These are phyloP conservation scores for Mycena rebaudengoi DNA, from an alignment of 768 basidiomycete species.

Conservation along the genomic window DNA sequence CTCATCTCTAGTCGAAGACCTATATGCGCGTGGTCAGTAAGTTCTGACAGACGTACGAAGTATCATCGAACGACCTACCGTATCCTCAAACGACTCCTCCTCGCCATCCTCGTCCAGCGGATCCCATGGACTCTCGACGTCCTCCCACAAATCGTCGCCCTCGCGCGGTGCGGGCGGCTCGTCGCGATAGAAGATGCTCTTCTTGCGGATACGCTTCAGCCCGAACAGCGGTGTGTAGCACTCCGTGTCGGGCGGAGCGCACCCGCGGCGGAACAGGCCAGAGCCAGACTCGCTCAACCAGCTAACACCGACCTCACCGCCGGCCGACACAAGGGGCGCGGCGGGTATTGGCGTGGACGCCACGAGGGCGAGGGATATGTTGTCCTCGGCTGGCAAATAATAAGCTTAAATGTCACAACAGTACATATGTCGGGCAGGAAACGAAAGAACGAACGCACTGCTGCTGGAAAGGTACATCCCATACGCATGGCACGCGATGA, in stretches of 20 bases:
- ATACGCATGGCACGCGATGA: constrained; percentile 40
- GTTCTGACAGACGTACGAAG: too few relatives aligned
- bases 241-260: not conserved
- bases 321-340: constrained; percentile 1
- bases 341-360: not conserved
- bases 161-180: not conserved
- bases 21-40: too few relatives aligned
- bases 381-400: not conserved
- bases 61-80: too few relatives aligned
- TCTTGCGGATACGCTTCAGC: not conserved
- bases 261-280: constrained; percentile 9
- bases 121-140: not conserved
- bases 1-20: too few relatives aligned
- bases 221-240: constrained; percentile 12
- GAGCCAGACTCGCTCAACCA: constrained; percentile 7
- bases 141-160: not conserved
- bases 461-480: constrained; percentile 38
- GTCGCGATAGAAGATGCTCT: not conserved
- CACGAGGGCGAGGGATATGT: constrained; percentile 1
- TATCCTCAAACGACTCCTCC: not conserved
- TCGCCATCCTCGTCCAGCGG: constrained; percentile 9
- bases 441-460: too few relatives aligned
- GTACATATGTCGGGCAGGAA: not conserved
- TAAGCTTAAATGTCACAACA: not conserved
- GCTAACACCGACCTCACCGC: not conserved